These are phyloP conservation scores for Podila epicladia DNA, from an alignment of 192 early-diverging fungal genomes.

Conservation along the genomic window DNA sequence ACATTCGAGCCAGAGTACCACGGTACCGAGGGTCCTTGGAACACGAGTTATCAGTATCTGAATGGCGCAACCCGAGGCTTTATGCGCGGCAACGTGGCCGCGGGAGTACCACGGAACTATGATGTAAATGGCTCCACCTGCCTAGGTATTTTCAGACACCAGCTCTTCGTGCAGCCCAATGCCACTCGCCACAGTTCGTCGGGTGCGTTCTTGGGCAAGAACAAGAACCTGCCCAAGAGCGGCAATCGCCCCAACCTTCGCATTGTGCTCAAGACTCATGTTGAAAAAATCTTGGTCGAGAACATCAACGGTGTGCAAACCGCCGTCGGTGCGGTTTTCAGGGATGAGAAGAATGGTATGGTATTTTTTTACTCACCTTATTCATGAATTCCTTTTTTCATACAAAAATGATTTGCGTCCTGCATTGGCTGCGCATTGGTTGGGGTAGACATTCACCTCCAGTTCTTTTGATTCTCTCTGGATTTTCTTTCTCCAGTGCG, in stretches of 20 bases:
- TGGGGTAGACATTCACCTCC: too few species aligned
- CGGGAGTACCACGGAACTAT: not conserved
- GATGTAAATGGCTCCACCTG: constrained; percentile 12
- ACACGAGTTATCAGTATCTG: constrained; percentile 8
- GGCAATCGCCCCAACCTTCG: constrained; percentile 11
- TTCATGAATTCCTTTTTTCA: too few species aligned
- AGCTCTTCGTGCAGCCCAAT: constrained; percentile 5
- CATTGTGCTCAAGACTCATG: constrained; percentile 9
- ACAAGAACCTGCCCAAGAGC: constrained; percentile 13
- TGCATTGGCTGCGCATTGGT: too few species aligned
- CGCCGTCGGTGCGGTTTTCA: constrained; percentile 24
- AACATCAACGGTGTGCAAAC: constrained; percentile 7
- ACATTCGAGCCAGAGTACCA: constrained; percentile 21
- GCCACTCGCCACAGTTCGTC: constrained; percentile 9
- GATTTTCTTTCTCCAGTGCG: not conserved
- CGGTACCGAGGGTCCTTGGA: constrained; percentile 33
- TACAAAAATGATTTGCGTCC: too few species aligned
- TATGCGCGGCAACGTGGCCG: constrained; percentile 6
- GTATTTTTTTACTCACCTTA: too few species aligned
- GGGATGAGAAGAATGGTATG: constrained; percentile 20
- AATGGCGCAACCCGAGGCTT: constrained; percentile 2
- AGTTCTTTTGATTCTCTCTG: too few species aligned
- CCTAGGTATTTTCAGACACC: constrained; percentile 14
- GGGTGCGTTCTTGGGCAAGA: constrained; percentile 15
- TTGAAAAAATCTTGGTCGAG: constrained; percentile 17